These are phyloP conservation scores for Russula compacta DNA, from an alignment of 768 basidiomycete species.

Conservation along the genomic window DNA sequence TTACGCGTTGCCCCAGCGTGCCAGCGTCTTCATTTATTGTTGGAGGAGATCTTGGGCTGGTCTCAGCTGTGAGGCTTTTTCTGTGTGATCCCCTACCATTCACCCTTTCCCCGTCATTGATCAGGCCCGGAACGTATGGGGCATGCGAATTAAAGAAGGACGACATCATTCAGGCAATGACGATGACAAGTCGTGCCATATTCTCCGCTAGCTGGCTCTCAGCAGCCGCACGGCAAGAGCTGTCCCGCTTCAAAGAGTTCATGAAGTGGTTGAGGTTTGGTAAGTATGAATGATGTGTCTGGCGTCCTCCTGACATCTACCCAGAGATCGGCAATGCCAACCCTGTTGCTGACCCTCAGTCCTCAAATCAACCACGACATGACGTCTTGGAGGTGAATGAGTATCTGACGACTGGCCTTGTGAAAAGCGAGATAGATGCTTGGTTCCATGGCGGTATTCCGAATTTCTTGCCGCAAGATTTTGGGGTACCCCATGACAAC, in stretches of 20 bases:
- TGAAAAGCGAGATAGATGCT: slow-evolving; percentile 59
- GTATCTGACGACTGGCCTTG: slow-evolving; percentile 65
- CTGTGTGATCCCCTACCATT: slow-evolving; percentile 7
- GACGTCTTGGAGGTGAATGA: slow-evolving; percentile 76
- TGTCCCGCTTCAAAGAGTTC: slow-evolving; percentile 69
- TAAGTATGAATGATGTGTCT: slow-evolving; percentile 28
- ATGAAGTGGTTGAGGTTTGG: slow-evolving; percentile 70
- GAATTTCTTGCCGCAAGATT: slow-evolving; percentile 38
- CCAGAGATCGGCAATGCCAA: slow-evolving; percentile 44
- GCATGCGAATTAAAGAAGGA: slow-evolving; percentile 45
- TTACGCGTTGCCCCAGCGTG: slow-evolving; percentile 62
- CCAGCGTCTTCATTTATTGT: slow-evolving; percentile 64
- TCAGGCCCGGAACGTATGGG: slow-evolving; percentile 46
- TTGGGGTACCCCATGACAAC: slow-evolving; percentile 36
- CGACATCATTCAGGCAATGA: slow-evolving; percentile 45
- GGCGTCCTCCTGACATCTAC: slow-evolving; percentile 1
- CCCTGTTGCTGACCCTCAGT: slow-evolving; percentile 40
- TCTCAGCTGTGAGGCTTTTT: slow-evolving; percentile 49
- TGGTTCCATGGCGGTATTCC: slow-evolving; percentile 70
- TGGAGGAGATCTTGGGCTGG: slow-evolving; percentile 78
- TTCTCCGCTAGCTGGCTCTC: slow-evolving; percentile 63
- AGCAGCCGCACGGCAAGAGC: slow-evolving; percentile 53
- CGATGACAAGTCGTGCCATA: slow-evolving; percentile 46
- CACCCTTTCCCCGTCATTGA: slow-evolving; percentile 9
- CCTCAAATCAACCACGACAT: slow-evolving; percentile 41